These are phyloP conservation scores for Colletotrichum somersetense DNA, from an alignment of 2,329 filamentous ascomycete species.

Conservation along the genomic window DNA sequence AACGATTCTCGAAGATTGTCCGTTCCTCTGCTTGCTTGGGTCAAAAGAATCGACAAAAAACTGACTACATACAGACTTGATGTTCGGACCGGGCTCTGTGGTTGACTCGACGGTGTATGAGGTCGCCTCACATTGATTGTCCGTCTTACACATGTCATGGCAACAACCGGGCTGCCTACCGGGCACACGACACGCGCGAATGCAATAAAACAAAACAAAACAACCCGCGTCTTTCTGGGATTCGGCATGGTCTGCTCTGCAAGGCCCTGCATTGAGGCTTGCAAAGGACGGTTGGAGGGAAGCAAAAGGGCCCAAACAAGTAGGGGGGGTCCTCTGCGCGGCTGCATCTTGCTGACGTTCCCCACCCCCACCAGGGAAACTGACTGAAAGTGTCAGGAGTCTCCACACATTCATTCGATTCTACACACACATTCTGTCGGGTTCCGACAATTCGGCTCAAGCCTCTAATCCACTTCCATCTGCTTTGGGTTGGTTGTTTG, in stretches of 20 bases:
- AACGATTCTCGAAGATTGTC: not conserved
- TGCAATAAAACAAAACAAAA: no score
- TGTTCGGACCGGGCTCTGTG: not conserved
- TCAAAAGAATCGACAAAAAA: not conserved
- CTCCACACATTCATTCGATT: slow-evolving; percentile 5
- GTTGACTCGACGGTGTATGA: not conserved
- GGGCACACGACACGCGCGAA: not conserved
- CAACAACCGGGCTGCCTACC: no score
- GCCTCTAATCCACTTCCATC: not conserved
- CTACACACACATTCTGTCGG: slow-evolving; percentile 4
- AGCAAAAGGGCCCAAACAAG: not conserved
- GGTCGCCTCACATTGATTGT: not conserved
- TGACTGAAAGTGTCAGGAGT: not conserved
- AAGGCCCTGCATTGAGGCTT: not conserved
- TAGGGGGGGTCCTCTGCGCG: not conserved
- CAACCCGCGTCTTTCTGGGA: not conserved
- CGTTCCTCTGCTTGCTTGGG: not conserved
- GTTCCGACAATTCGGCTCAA: slow-evolving; percentile 35
- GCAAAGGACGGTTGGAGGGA: not conserved
- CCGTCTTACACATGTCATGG: not conserved
- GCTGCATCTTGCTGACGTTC: slow-evolving; percentile 4
- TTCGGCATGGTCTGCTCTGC: not conserved
- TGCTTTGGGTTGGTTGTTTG: not conserved
- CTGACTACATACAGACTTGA: not conserved
- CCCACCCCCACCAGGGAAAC: not conserved